Percentiles rank a stretch among this genome's conserved stretches.
Conservation (phyloP, 2,329 filamentous ascomycete genomes). For the Fusarium nisikadoi region DNA sequence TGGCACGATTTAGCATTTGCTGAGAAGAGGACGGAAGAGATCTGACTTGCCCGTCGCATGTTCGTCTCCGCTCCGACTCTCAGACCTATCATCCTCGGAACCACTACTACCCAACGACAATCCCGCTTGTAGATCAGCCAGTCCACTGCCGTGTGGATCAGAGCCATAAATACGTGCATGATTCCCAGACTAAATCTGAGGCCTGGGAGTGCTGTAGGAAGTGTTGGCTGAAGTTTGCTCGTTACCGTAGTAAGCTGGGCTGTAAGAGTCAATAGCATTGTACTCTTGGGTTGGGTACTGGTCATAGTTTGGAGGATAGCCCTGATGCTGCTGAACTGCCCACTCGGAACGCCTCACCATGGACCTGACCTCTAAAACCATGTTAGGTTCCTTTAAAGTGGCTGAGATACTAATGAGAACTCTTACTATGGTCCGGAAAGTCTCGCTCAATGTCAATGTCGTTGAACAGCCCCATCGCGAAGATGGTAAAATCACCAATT, state of each 20-base stretch:
- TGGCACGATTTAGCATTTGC: background rate
- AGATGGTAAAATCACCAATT: background rate
- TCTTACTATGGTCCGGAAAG: conserved; percentile 6
- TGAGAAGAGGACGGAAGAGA: rapidly evolving
- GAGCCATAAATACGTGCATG: conserved; percentile 19
- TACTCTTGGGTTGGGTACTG: background rate
- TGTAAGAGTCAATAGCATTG: background rate
- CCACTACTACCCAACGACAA: background rate
- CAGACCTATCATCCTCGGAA: background rate
- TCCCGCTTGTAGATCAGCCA: conserved; percentile 27
- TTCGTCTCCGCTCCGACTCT: background rate
- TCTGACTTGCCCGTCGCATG: background rate
- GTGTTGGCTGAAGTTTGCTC: background rate
- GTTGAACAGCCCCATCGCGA: conserved; percentile 16
- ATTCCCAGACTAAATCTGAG: conserved; percentile 20
- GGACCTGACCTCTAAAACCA: background rate
- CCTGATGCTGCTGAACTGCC: background rate
- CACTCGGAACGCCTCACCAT: background rate
- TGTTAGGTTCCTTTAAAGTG: background rate
- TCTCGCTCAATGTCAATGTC: conserved; percentile 6
- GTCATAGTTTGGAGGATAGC: background rate
- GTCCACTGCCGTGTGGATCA: conserved; percentile 4
- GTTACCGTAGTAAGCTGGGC: background rate
- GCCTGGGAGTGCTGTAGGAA: conserved; percentile 18
- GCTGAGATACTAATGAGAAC: rapidly evolving